phyloP scores from a whole-genome alignment of 345 rosid genomes.

The Cochlearia excelsa region DNA sequence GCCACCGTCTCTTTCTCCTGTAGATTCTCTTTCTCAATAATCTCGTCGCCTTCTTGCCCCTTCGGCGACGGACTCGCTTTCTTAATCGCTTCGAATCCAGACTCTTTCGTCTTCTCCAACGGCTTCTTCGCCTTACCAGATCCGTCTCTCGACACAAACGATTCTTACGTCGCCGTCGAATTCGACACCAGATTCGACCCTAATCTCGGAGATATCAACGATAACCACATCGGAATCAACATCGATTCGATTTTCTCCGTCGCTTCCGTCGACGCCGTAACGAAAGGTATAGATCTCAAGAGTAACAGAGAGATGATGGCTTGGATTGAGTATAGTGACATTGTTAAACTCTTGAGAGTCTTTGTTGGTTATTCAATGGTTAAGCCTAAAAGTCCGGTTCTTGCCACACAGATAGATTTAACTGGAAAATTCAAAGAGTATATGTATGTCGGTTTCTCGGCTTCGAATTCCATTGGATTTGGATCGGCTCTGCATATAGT shows the following conservation, averaged over 20 bases:
- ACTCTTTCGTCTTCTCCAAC: conserved; percentile 55
- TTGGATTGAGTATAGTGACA: conserved; percentile 72
- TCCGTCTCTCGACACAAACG: conserved; percentile 38
- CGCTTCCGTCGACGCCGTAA: conserved; percentile 49
- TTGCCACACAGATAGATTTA: conserved; percentile 60
- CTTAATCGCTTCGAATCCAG: conserved; percentile 70
- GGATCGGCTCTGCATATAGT: conserved; percentile 66
- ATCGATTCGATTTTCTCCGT: conserved; percentile 49
- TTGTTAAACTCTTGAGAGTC: conserved; percentile 51
- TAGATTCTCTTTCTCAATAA: conserved; percentile 65
- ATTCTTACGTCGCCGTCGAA: conserved; percentile 69
- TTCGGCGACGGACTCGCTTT: conserved; percentile 76
- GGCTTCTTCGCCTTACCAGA: conserved; percentile 73
- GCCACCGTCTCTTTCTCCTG: conserved; percentile 60
- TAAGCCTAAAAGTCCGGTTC: conserved; percentile 56
- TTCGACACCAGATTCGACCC: conserved; percentile 67
- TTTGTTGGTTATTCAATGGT: conserved; percentile 54
- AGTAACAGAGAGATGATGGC: conserved; percentile 53
- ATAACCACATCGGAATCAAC: conserved; percentile 67
- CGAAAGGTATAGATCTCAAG: conserved; percentile 57
- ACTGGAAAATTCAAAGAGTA: conserved; percentile 55
- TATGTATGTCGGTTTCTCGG: conserved; percentile 85
- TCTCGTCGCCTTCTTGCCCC: conserved; percentile 51
- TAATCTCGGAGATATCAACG: conserved; percentile 51
- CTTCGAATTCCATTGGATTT: conserved; percentile 54